These are phyloP conservation scores for Nicotiana noctiflora DNA, from an alignment of 257 asterid species.

Conservation along the genomic window DNA sequence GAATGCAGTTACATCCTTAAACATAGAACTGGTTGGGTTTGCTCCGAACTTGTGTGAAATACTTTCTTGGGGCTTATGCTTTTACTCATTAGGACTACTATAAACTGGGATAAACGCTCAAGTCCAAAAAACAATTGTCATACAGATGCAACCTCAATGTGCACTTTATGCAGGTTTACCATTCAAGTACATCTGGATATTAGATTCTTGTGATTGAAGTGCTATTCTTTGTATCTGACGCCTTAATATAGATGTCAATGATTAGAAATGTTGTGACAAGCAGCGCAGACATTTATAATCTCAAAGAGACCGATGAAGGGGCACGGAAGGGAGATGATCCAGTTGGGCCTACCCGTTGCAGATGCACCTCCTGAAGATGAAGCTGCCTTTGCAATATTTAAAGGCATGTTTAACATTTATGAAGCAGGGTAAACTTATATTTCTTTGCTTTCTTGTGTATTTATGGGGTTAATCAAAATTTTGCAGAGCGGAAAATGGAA, in stretches of 20 bases:
- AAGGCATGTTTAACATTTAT: constrained; percentile 39
- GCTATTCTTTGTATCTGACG: constrained; percentile 9
- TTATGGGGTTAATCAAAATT: constrained; percentile 15
- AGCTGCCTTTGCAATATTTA: constrained; percentile 42
- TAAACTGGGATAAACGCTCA: not conserved
- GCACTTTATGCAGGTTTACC: not conserved
- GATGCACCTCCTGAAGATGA: constrained; percentile 63
- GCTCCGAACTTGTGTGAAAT: not conserved
- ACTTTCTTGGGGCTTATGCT: not conserved
- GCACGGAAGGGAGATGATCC: constrained; percentile 92
- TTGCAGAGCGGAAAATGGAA: constrained; percentile 65
- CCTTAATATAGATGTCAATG: constrained; percentile 9
- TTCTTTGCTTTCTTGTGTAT: constrained; percentile 4
- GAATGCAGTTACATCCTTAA: not conserved
- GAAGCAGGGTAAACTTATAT: not conserved
- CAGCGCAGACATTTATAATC: constrained; percentile 67
- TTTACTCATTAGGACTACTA: not conserved
- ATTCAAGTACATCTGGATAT: not conserved
- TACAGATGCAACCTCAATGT: not conserved
- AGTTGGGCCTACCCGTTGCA: constrained; percentile 58
- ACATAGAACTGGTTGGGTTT: not conserved
- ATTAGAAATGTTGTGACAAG: constrained; percentile 17
- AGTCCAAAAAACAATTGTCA: not conserved
- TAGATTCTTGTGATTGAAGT: constrained; percentile 6
- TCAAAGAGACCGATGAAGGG: constrained; percentile 77